phyloP scores from a whole-genome alignment of 169 alveolate genomes.

The Babesia sp. region DNA sequence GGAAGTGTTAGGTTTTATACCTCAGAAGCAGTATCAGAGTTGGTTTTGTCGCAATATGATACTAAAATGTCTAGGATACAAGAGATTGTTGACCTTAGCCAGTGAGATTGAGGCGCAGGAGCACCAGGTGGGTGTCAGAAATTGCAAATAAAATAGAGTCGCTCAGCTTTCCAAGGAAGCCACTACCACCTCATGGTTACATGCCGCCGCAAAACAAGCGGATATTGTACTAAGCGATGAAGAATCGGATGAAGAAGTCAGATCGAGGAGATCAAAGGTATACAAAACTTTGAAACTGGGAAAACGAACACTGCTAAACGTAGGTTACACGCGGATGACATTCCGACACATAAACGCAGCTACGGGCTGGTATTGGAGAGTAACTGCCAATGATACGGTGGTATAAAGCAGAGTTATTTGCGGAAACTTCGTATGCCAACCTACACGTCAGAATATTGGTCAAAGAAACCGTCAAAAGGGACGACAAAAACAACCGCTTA shows the following conservation, averaged over 20 bases:
- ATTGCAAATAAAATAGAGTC: no score
- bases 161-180: slow-evolving; percentile 51
- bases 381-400: neutral
- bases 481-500: no score
- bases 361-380: slow-evolving; percentile 16
- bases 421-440: neutral
- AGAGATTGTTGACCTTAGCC: slow-evolving; percentile 42
- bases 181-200: slow-evolving; percentile 45
- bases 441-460: neutral
- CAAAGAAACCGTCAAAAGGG: neutral
- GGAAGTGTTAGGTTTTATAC: slow-evolving; percentile 30
- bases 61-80: slow-evolving; percentile 26
- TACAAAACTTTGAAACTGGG: slow-evolving; percentile 50
- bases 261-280: slow-evolving; percentile 8
- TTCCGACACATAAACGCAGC: slow-evolving; percentile 6
- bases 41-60: neutral
- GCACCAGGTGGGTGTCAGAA: slow-evolving; percentile 39
- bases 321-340: neutral
- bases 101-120: slow-evolving; percentile 50
- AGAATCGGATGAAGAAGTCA: slow-evolving; percentile 21
- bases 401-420: no score
- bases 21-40: slow-evolving; percentile 47
- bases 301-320: slow-evolving; percentile 39
- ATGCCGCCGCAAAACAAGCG: slow-evolving; percentile 53
- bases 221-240: slow-evolving; percentile 62